Percentiles rank a stretch among this genome's conserved stretches.
These are phyloP conservation scores for Murraya koenigii DNA, from an alignment of 345 rosid species.

Conservation along the genomic window DNA sequence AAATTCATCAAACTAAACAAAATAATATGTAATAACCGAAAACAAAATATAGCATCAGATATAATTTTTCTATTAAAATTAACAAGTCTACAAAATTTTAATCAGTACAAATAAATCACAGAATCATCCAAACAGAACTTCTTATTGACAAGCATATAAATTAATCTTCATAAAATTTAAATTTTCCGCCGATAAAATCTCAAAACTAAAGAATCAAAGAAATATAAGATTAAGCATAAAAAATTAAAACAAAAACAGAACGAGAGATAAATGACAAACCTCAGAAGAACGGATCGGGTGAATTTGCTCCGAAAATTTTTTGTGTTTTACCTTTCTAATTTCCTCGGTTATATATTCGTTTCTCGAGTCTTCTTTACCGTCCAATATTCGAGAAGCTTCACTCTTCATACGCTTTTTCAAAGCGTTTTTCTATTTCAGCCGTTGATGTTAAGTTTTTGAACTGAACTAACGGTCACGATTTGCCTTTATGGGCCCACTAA, in stretches of 20 bases:
- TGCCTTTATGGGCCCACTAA: background rate
- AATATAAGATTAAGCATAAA: background rate
- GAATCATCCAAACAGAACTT: background rate
- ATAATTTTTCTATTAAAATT: background rate
- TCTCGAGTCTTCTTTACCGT: background rate
- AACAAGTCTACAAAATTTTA: background rate
- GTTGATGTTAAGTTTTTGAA: background rate
- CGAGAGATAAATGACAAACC: background rate
- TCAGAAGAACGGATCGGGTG: background rate
- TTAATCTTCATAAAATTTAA: background rate
- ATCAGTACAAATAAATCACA: background rate
- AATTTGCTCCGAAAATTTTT: background rate
- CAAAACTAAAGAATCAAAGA: background rate
- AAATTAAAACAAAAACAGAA: background rate
- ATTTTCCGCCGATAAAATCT: background rate
- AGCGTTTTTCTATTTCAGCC: background rate
- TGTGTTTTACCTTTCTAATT: background rate
- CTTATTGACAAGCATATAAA: background rate
- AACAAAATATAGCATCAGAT: background rate
- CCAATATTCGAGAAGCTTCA: constrained; percentile 17
- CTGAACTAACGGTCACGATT: background rate
- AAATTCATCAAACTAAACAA: background rate
- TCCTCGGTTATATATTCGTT: too few relatives aligned
- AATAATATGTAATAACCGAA: background rate
- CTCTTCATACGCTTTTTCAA: background rate